A percentile compares a stretch with the other conserved stretches of the same genome.
Evolutionary conservation across 139 green algal species (phyloP).

Genomic region (Micractinium conductrix): DNA sequence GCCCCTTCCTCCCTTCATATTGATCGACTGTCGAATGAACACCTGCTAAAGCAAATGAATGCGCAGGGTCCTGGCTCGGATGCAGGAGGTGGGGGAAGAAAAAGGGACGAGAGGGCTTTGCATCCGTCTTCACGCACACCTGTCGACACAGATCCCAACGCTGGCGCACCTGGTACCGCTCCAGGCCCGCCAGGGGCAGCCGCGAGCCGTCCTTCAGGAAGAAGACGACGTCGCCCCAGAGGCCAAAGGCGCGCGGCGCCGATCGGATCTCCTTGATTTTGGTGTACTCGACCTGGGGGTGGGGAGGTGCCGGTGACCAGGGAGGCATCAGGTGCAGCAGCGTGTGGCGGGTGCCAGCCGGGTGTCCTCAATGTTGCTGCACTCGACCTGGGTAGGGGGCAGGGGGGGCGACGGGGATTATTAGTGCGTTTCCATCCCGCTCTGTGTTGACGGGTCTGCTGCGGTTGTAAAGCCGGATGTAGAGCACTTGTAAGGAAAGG

Average conservation of each 20-base stretch:
- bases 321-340: background rate
- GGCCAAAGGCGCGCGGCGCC: conserved; percentile 58
- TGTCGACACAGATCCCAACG: background rate
- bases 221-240: conserved; percentile 68
- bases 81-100: background rate
- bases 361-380: background rate
- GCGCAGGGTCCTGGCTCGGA: background rate
- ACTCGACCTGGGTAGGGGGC: background rate
- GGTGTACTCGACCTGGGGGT: conserved; percentile 43
- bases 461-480: background rate
- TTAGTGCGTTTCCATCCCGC: too few species aligned
- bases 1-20: too few species aligned
- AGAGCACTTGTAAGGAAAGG: too few species aligned
- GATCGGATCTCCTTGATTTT: conserved; percentile 68
- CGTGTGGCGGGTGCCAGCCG: too few species aligned
- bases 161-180: conserved; percentile 22
- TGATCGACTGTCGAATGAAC: background rate
- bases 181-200: conserved; percentile 64
- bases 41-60: background rate
- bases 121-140: background rate
- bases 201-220: conserved; percentile 65
- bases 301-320: background rate
- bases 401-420: too few species aligned
- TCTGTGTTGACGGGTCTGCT: too few species aligned
- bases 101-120: background rate